Evolutionary conservation across 2,329 filamentous ascomycete genomes (phyloP).

Genomic region (Rhinocladiella mackenziei): DNA sequence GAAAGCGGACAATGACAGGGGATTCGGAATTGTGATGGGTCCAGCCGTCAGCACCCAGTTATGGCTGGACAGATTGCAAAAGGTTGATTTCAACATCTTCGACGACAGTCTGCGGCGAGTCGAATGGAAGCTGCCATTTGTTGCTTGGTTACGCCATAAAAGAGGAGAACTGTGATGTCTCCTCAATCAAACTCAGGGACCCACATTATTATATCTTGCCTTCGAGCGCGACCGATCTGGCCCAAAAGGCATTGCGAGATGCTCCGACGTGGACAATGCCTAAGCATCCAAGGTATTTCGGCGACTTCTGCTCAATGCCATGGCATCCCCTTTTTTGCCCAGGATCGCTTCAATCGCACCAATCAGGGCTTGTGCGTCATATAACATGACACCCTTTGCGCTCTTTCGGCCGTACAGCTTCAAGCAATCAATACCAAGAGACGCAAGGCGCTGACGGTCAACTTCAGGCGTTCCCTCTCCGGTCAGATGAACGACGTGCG

Average conservation of each 20-base stretch:
- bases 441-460: constrained; percentile 22
- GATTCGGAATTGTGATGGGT: constrained; percentile 63
- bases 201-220: no score
- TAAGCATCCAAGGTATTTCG: constrained; percentile 58
- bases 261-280: no score
- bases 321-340: constrained; percentile 57
- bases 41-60: constrained; percentile 72
- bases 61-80: constrained; percentile 74
- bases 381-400: constrained; percentile 55
- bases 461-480: constrained; percentile 27
- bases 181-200: not conserved
- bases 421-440: constrained; percentile 61
- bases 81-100: constrained; percentile 79
- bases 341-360: constrained; percentile 75
- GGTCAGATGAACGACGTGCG: constrained; percentile 29
- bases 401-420: constrained; percentile 67
- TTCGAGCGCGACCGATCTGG: no score
- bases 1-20: constrained; percentile 56
- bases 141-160: constrained; percentile 59
- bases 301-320: constrained; percentile 46
- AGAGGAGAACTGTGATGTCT: constrained; percentile 46
- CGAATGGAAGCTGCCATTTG: constrained; percentile 86
- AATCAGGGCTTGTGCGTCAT: constrained; percentile 70
- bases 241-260: no score
- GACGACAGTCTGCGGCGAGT: constrained; percentile 58